These are phyloP conservation scores for Salvia rosmarinus DNA, from an alignment of 257 asterid species.

Conservation along the genomic window DNA sequence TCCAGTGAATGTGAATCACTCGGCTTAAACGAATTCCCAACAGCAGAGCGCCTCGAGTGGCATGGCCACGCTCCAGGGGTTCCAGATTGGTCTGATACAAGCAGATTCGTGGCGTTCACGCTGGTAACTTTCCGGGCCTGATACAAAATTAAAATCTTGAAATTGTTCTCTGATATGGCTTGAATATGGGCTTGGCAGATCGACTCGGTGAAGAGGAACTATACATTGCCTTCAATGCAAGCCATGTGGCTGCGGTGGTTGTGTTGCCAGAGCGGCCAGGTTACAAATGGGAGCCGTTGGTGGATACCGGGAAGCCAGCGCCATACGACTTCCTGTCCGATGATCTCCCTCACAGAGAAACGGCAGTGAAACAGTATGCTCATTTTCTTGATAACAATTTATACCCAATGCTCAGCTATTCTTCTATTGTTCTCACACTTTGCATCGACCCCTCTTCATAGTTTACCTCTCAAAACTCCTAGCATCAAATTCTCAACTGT, in stretches of 20 bases:
- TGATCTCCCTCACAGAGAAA: constrained; percentile 53
- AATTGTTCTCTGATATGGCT: background rate
- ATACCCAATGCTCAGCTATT: constrained; percentile 93
- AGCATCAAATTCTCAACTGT: background rate
- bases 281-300: constrained; percentile 83
- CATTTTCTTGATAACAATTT: constrained; percentile 82
- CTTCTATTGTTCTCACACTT: constrained; percentile 72
- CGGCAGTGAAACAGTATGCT: constrained; percentile 60
- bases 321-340: constrained; percentile 74
- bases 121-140: constrained; percentile 51
- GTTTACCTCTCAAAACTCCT: constrained; percentile 6
- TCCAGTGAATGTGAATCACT: constrained; percentile 87
- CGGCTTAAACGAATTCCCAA: constrained; percentile 84
- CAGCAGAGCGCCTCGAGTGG: constrained; percentile 92
- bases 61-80: constrained; percentile 84
- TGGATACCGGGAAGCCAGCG: constrained; percentile 82
- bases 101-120: constrained; percentile 88
- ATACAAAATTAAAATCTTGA: background rate
- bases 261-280: constrained; percentile 80
- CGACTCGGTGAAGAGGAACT: constrained; percentile 84
- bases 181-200: constrained; percentile 43
- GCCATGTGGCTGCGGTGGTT: constrained; percentile 70
- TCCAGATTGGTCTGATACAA: constrained; percentile 89
- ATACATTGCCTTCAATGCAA: constrained; percentile 76
- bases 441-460: constrained; percentile 42